Base-by-base conservation (phyloP, 1,139 yeast species). In the Geotrichum armillariae region DNA sequence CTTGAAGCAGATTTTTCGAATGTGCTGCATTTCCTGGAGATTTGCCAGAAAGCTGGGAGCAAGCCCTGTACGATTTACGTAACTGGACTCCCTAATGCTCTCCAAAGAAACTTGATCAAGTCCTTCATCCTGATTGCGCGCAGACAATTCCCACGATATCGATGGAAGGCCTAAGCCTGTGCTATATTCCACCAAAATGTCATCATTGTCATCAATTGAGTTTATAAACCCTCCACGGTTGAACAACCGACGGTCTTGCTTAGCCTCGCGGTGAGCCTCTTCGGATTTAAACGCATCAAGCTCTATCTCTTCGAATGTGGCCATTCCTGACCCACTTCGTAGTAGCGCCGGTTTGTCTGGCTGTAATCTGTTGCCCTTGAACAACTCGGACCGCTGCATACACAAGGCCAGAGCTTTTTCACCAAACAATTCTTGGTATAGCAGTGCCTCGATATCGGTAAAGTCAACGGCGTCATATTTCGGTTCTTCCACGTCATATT, bases 1-100 rank as follows among this genome's bases (percentile, higher is more conserved):
- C 65, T 91, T 91, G 69, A 89, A 87, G 65, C 98, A 91, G 3
- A 88, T 76, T 61, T 83, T 85, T 50, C 99, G 74, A 33, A 94
- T 87, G 60, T 88, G 90, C 69, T 91, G 97, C 75, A 93, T 88
- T 58, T 85, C 80, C 3, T 75, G 71, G 46, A 94, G 83, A 59
- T 90, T 93, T 16, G 77, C 77, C 57, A 78, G 74, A 53, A 88
- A 73, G 12, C 80, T 71, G 12, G 77, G 75, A 54, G 83, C 81
- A 50, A 89, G 72, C 2, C 45, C 48, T 3, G 27, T 14, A 2
- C 46, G 40, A 16, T 46, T 50, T 3, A 53, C 48, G 32, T 49
- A 56, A 4, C 47, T 41, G 4, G 55, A 52, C 4, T 47, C 49
- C 9, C 38, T 51, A 64, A 59, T 58, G 62, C 58, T 21, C 56